A percentile compares a stretch with the other conserved stretches of the same genome.
Conservation (phyloP, 495 filamentous ascomycete genomes). For the Aspergillus heteromorphus region DNA sequence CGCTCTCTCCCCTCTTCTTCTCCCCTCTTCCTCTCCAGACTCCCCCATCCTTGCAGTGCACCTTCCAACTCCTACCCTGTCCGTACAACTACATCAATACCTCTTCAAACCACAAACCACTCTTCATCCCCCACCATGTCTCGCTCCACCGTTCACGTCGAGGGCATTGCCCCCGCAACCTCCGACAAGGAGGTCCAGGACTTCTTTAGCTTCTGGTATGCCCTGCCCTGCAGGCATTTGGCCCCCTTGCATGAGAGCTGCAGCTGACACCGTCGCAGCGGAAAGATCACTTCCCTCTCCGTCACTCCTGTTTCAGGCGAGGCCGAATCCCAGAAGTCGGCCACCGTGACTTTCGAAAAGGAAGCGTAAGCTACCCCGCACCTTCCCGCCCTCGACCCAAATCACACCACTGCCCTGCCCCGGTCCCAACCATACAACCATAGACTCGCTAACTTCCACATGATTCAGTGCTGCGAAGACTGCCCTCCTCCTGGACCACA, state of each 20-base stretch:
- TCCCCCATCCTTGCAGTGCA: background rate
- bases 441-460: constrained; percentile 2
- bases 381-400: background rate
- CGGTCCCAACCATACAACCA: background rate
- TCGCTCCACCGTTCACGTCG: constrained; percentile 50
- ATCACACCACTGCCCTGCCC: background rate
- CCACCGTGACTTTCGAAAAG: constrained; percentile 93
- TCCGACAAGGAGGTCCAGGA: constrained; percentile 86
- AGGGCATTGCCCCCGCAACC: constrained; percentile 76
- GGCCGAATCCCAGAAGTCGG: constrained; percentile 62
- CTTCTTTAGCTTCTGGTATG: constrained; percentile 98
- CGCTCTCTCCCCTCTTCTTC: background rate
- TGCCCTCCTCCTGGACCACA: constrained; percentile 92
- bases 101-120: background rate
- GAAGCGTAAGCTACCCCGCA: constrained; percentile 58
- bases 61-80: background rate
- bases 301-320: constrained; percentile 60
- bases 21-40: background rate
- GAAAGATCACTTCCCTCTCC: constrained; percentile 80
- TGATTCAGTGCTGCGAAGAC: constrained; percentile 73
- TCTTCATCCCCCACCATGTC: constrained; percentile 34
- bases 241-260: background rate
- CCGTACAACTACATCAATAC: background rate
- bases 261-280: constrained; percentile 49
- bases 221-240: constrained; percentile 16